phyloP scores from a whole-genome alignment of 345 rosid species.

The Leavenworthia alabamica region DNA sequence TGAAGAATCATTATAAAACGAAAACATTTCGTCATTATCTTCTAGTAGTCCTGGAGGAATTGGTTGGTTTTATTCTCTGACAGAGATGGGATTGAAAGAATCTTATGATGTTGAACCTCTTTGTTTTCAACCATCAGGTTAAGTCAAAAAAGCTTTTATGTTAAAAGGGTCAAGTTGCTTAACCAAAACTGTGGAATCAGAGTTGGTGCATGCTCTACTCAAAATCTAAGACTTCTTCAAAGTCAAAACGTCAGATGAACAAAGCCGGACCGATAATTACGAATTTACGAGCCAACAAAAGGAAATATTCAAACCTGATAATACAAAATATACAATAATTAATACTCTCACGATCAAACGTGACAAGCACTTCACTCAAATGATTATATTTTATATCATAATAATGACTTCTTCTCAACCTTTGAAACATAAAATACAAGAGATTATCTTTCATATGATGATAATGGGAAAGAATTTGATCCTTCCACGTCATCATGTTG shows the following conservation, averaged over 20 bases:
- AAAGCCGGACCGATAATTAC: constrained; percentile 23
- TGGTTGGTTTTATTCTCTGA: neutral
- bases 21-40: neutral
- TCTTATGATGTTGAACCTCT: neutral
- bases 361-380: constrained; percentile 17
- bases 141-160: neutral
- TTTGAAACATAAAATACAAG: neutral
- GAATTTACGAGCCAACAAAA: neutral
- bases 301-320: neutral
- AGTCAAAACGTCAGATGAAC: constrained; percentile 29
- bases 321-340: neutral
- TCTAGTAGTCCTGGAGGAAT: too few relatives aligned
- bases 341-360: constrained; percentile 17
- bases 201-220: neutral
- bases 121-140: neutral
- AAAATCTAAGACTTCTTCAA: constrained; percentile 14
- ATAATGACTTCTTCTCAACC: neutral
- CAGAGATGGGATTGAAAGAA: neutral
- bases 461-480: neutral
- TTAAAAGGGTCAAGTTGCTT: too few relatives aligned
- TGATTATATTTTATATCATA: neutral
- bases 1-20: too few relatives aligned
- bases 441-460: constrained; percentile 8
- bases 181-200: neutral
- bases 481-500: neutral